Conservation (phyloP, 805 yeast species). For the Ogataea nonfermentans region DNA sequence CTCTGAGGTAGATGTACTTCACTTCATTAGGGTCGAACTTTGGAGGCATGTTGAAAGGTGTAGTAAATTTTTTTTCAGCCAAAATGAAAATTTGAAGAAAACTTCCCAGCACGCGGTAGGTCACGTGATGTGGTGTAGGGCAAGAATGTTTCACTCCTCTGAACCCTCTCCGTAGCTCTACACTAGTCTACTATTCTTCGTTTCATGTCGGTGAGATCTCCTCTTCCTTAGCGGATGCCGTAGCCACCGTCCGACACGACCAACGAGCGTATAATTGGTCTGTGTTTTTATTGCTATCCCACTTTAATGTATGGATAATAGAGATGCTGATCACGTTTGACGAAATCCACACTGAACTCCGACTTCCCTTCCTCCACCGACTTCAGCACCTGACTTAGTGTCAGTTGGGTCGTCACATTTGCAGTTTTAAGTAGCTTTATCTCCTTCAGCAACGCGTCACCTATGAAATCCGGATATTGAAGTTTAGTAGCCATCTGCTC, state of each 20-base stretch:
- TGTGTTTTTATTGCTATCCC: conserved; percentile 3
- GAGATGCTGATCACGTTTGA: conserved; percentile 39
- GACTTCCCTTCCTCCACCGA: conserved; percentile 9
- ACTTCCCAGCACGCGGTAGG: background rate
- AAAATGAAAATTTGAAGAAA: conserved; percentile 6
- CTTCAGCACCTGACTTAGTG: conserved; percentile 19
- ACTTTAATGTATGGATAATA: conserved; percentile 44
- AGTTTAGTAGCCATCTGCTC: conserved; percentile 10
- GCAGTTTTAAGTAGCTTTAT: conserved; percentile 26
- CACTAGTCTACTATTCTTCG: background rate
- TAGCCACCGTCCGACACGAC: conserved; percentile 49
- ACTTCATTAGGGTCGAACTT: conserved; percentile 99
- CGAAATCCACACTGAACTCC: conserved; percentile 25
- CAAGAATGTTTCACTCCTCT: background rate
- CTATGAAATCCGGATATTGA: conserved; percentile 11
- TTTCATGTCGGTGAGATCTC: conserved; percentile 50
- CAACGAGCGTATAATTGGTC: background rate
- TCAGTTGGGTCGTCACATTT: conserved; percentile 29
- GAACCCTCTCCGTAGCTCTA: background rate
- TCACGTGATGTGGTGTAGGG: conserved; percentile 17
- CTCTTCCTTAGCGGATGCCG: conserved; percentile 57
- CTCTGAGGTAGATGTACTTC: conserved; percentile 97
- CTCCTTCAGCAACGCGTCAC: conserved; percentile 11
- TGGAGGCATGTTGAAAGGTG: conserved; percentile 74
- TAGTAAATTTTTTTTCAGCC: conserved; percentile 9